These are phyloP conservation scores for Globisporangium emineosum DNA, from an alignment of 352 stramenopile species.

Conservation along the genomic window DNA sequence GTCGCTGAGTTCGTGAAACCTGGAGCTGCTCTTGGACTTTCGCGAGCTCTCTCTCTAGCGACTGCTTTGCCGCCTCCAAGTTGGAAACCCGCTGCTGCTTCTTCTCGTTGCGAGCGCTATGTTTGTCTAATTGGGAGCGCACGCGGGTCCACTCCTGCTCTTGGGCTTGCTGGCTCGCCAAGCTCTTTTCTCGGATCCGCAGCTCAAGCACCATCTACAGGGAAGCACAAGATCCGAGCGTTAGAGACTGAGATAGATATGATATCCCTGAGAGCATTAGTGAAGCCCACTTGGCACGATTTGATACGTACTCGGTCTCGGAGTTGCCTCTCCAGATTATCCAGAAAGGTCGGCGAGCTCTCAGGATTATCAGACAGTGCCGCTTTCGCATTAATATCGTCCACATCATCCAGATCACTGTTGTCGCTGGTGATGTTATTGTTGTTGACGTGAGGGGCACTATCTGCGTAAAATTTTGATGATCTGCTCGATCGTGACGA, in stretches of 20 bases:
- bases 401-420: not conserved
- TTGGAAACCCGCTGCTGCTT: conserved; percentile 24
- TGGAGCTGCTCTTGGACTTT: conserved; percentile 24
- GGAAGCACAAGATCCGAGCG: not conserved
- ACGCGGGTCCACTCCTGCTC: conserved; percentile 28
- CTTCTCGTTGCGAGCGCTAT: conserved; percentile 12
- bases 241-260: not conserved
- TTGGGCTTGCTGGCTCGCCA: conserved; percentile 25
- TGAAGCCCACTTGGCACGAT: not conserved
- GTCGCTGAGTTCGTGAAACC: conserved; percentile 26
- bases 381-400: not conserved
- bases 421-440: not conserved
- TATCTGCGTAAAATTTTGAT: not conserved
- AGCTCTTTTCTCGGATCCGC: conserved; percentile 27
- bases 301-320: conserved; percentile 5
- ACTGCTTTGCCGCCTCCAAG: conserved; percentile 26
- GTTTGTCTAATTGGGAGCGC: conserved; percentile 19
- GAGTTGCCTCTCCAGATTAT: conserved; percentile 3
- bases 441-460: not conserved
- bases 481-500: not conserved
- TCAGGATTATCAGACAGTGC: not conserved
- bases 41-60: conserved; percentile 34
- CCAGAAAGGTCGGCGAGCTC: not conserved
- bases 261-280: not conserved
- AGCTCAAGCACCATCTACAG: conserved; percentile 39